Evolutionary conservation across 2,329 filamentous ascomycete genomes (phyloP).

Genomic region (Phyllosticta citribraziliensis): DNA sequence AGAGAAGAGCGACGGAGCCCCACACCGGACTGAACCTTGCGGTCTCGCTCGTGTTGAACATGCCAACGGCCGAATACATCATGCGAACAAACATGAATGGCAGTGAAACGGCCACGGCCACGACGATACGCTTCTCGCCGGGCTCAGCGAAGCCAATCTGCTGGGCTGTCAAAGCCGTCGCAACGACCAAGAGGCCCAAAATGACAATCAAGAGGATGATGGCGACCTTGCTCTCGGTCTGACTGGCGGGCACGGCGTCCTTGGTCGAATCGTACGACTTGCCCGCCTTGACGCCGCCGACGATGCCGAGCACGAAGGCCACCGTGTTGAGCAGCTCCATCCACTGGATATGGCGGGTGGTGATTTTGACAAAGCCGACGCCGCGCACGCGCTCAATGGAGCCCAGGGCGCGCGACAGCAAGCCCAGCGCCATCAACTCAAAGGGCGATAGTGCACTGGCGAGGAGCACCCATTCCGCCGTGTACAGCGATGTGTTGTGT

Average conservation of each 20-base stretch:
- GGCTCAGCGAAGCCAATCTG: not conserved
- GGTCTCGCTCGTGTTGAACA: not conserved
- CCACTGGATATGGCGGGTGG: conserved; percentile 1
- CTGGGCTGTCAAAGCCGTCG: not conserved
- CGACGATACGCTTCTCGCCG: conserved; percentile 5
- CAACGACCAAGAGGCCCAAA: not conserved
- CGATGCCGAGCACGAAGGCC: not conserved
- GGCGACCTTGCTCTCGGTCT: not conserved
- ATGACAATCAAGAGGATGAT: not conserved
- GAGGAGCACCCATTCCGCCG: conserved; percentile 7
- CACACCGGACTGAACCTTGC: not conserved
- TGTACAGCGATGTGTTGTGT: not conserved
- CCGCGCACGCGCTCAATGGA: not conserved
- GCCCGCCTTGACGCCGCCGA: not conserved
- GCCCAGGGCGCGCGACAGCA: conserved; percentile 1
- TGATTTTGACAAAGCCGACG: not conserved
- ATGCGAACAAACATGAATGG: conserved; percentile 1
- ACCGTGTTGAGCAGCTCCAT: conserved; percentile 4
- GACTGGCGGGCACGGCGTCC: not conserved
- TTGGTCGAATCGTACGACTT: not conserved
- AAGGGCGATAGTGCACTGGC: conserved; percentile 5
- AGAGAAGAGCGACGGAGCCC: not conserved
- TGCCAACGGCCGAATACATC: not conserved
- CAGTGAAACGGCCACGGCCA: not conserved
- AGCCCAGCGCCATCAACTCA: conserved; percentile 1